Evolutionary conservation across 257 asterid species (phyloP).

Genomic region (Solanum bulbocastanum): DNA sequence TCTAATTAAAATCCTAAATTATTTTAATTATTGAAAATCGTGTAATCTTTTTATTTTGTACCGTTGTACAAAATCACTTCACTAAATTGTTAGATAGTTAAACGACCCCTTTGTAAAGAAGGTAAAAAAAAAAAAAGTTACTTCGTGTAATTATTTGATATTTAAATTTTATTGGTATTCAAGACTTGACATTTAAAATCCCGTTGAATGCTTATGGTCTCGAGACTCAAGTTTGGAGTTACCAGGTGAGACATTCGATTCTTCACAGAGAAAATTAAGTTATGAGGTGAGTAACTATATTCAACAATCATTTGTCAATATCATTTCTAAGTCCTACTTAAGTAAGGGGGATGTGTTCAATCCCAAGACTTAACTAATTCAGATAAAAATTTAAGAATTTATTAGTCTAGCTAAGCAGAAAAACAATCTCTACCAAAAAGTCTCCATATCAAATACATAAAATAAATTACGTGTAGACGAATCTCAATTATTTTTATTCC

Average conservation of each 20-base stretch:
- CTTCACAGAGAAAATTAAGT: accelerated
- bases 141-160: no score
- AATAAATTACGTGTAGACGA: accelerated
- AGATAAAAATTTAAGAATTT: not conserved
- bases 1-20: not conserved
- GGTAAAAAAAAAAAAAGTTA: not conserved
- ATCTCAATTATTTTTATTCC: no score
- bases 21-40: not conserved
- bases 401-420: not conserved
- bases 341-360: no score
- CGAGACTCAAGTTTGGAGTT: no score
- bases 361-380: not conserved
- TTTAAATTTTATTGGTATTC: no score
- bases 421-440: not conserved
- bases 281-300: no score
- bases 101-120: not conserved
- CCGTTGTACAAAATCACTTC: not conserved
- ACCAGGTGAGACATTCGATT: accelerated
- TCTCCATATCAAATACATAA: not conserved
- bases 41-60: not conserved
- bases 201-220: no score
- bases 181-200: no score
- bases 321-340: no score
- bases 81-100: not conserved
- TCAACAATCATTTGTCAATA: no score